Conservation (phyloP, 768 basidiomycete species). For the Fomitopsis serialis region DNA sequence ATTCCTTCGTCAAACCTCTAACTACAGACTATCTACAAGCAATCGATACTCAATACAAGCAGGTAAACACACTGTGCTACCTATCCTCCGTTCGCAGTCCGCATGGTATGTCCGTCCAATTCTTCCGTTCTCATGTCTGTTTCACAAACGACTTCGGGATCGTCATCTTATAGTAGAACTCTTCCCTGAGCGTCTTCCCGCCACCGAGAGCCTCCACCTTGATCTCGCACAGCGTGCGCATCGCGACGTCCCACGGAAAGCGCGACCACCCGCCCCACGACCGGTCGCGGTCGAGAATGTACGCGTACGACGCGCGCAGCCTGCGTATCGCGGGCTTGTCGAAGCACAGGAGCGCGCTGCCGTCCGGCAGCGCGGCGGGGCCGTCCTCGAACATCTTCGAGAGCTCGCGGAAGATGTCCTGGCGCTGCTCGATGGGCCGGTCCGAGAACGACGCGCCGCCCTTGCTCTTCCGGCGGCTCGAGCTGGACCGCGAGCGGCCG, state of each 20-base stretch:
- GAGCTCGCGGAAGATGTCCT: conserved; percentile 40
- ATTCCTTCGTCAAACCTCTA: too few relatives aligned
- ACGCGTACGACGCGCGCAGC: conserved; percentile 49
- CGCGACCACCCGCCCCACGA: conserved; percentile 23
- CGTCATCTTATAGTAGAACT: background rate
- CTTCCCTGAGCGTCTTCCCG: background rate
- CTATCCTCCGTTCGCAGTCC: too few relatives aligned
- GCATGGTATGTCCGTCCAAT: too few relatives aligned
- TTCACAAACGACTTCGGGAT: conserved; percentile 1
- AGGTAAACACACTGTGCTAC: too few relatives aligned
- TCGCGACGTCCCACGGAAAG: conserved; percentile 53
- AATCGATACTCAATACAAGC: too few relatives aligned
- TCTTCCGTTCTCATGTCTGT: background rate
- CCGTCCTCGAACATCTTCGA: conserved; percentile 35
- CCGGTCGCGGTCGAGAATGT: conserved; percentile 30
- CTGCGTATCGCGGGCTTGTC: conserved; percentile 26
- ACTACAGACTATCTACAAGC: too few relatives aligned
- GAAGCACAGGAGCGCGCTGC: conserved; percentile 19
- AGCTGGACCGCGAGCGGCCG: too few relatives aligned
- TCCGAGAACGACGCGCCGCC: conserved; percentile 23
- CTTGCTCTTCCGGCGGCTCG: background rate
- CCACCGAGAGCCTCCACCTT: conserved; percentile 39
- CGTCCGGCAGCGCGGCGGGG: conserved; percentile 16
- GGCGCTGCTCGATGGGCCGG: conserved; percentile 38
- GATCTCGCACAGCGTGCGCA: conserved; percentile 47